Evolutionary conservation across 257 asterid genomes (phyloP).

Genomic region (Solanum lycopersicoides): DNA sequence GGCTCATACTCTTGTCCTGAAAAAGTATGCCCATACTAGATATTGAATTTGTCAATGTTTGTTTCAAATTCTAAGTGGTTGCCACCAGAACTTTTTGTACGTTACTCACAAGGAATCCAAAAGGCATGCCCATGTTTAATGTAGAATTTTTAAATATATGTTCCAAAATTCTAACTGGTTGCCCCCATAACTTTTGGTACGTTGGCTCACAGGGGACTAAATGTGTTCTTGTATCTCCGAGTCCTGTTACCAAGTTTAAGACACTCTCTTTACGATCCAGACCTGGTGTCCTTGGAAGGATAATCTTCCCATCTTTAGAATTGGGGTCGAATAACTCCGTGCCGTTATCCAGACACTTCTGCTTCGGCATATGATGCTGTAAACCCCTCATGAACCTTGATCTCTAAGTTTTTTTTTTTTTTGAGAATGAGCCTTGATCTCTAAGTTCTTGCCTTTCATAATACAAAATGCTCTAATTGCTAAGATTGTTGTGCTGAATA

Average conservation of each 20-base stretch:
- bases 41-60: not conserved
- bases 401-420: not conserved
- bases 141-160: not conserved
- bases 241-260: slow-evolving; percentile 41
- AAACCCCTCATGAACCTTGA: slow-evolving; percentile 24
- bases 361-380: slow-evolving; percentile 35
- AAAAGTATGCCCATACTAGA: not conserved
- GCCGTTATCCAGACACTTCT: slow-evolving; percentile 28
- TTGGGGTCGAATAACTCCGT: slow-evolving; percentile 25
- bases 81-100: slow-evolving; percentile 11
- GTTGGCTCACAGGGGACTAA: slow-evolving; percentile 57
- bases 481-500: not conserved
- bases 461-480: not conserved
- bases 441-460: not conserved
- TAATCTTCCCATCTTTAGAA: slow-evolving; percentile 21
- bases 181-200: slow-evolving; percentile 15
- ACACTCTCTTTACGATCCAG: slow-evolving; percentile 22
- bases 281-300: slow-evolving; percentile 20
- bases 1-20: not conserved
- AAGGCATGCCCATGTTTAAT: not conserved
- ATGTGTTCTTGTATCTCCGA: slow-evolving; percentile 50
- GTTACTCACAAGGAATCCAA: slow-evolving; percentile 39
- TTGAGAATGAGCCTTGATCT: no score
- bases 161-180: slow-evolving; percentile 6
- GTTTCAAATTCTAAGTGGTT: slow-evolving; percentile 2